phyloP scores from a whole-genome alignment of 495 filamentous ascomycete species.

The Penicillium chermesinum region DNA sequence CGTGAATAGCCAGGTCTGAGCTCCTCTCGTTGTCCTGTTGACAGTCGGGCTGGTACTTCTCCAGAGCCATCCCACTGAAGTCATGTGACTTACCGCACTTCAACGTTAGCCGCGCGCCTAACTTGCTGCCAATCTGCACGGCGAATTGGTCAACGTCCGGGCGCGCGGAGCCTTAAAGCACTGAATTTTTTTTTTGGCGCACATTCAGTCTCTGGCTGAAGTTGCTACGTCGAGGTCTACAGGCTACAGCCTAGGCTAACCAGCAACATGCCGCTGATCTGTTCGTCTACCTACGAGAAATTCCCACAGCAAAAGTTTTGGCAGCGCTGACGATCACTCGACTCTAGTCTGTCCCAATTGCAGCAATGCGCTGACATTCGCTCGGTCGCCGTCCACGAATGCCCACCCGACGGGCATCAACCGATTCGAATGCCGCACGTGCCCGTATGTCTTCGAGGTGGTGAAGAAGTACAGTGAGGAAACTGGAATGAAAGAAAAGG shows the following conservation, averaged over 20 bases:
- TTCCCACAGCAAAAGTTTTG: neutral
- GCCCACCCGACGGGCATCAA: conserved; percentile 51
- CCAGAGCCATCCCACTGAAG: conserved; percentile 24
- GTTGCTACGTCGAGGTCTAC: too few species aligned
- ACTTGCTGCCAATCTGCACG: conserved; percentile 4
- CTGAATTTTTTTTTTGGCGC: neutral
- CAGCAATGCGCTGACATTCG: conserved; percentile 77
- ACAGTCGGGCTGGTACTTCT: conserved; percentile 9
- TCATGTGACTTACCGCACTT: conserved; percentile 15
- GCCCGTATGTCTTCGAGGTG: conserved; percentile 80
- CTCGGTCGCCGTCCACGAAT: conserved; percentile 48
- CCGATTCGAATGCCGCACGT: conserved; percentile 88
- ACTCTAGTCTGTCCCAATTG: conserved; percentile 83
- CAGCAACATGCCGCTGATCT: conserved; percentile 43
- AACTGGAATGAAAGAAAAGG: conserved; percentile 65
- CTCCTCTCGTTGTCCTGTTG: neutral
- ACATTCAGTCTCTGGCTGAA: too few species aligned
- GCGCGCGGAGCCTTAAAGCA: neutral
- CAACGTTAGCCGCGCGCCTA: conserved; percentile 27
- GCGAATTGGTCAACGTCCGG: conserved; percentile 3
- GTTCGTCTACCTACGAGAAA: conserved; percentile 23
- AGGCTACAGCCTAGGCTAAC: too few species aligned
- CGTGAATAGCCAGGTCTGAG: neutral
- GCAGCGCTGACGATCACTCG: conserved; percentile 16
- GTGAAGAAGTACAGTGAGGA: conserved; percentile 70